Evolutionary conservation across 2,329 filamentous ascomycete species (phyloP).

Genomic region (Coniochaeta prunicola): DNA sequence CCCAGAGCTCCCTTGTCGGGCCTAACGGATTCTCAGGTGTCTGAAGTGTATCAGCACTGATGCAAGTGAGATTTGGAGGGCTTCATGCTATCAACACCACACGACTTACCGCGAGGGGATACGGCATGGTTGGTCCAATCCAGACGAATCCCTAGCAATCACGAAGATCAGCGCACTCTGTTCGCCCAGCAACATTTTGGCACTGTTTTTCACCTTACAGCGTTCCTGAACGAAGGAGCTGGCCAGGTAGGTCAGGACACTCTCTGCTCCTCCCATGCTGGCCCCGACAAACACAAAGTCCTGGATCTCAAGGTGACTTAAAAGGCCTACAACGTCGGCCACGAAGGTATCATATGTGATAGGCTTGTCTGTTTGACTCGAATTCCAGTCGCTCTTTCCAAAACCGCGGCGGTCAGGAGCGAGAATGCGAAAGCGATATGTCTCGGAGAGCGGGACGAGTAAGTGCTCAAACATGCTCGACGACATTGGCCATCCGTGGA

Average conservation of each 20-base stretch:
- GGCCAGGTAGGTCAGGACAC: slow-evolving; percentile 3
- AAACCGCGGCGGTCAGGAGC: slow-evolving; percentile 12
- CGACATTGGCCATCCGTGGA: slow-evolving; percentile 15
- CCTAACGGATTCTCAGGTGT: neutral
- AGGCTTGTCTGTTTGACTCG: slow-evolving; percentile 1
- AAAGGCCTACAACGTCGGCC: slow-evolving; percentile 6
- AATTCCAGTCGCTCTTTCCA: slow-evolving; percentile 8
- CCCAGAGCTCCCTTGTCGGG: neutral
- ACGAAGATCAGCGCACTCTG: neutral
- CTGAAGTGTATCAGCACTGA: neutral
- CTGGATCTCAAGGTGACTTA: slow-evolving; percentile 4
- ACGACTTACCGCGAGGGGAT: slow-evolving; percentile 3
- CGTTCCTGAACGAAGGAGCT: slow-evolving; percentile 1
- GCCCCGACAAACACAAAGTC: slow-evolving; percentile 11
- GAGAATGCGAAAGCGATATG: slow-evolving; percentile 10
- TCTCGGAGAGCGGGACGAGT: slow-evolving; percentile 11
- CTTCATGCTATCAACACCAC: neutral
- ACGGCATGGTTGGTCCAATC: slow-evolving; percentile 12
- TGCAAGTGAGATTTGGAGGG: neutral
- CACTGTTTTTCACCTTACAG: slow-evolving; percentile 5
- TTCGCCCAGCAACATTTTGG: neutral
- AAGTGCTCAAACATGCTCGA: slow-evolving; percentile 15
- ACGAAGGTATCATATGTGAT: slow-evolving; percentile 11
- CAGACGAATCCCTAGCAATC: slow-evolving; percentile 10
- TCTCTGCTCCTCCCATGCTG: slow-evolving; percentile 11